Evolutionary conservation across 2,329 filamentous ascomycete genomes (phyloP).

Genomic region (Bretziella fagacearum): DNA sequence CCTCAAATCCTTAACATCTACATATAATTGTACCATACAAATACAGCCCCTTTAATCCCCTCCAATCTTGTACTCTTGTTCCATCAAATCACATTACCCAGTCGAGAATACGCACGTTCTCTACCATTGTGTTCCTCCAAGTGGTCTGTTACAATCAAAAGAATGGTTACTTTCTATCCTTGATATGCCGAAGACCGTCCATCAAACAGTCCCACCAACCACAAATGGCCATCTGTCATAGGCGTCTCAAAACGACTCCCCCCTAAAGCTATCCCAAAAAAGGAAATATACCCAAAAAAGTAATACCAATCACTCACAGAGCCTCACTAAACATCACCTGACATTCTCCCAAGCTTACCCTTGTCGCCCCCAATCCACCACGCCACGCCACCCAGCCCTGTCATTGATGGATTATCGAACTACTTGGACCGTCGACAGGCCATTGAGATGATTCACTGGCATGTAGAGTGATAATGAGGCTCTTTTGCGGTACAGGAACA

Average conservation of each 20-base stretch:
- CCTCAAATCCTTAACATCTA: too few relatives aligned
- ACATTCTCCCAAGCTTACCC: neutral
- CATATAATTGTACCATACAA: too few relatives aligned
- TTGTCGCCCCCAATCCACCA: neutral
- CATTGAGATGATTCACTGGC: neutral
- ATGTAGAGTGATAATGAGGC: conserved; percentile 2
- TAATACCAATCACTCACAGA: neutral
- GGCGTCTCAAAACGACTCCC: too few relatives aligned
- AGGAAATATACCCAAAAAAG: too few relatives aligned
- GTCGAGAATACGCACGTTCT: too few relatives aligned
- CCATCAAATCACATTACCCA: too few relatives aligned
- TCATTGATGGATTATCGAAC: conserved; percentile 6
- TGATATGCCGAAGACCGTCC: neutral
- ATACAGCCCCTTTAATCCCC: too few relatives aligned
- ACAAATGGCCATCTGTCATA: neutral
- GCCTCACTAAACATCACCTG: conserved; percentile 2
- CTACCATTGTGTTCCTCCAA: too few relatives aligned
- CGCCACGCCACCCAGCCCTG: neutral
- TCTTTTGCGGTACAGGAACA: neutral
- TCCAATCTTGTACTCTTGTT: too few relatives aligned
- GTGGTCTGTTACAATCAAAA: too few relatives aligned
- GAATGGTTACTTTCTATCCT: neutral
- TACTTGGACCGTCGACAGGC: neutral
- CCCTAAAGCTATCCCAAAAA: too few relatives aligned
- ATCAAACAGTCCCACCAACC: neutral